Evolutionary conservation across 1,139 yeast species (phyloP).

Genomic region (Blastobotrys petasosporus): DNA sequence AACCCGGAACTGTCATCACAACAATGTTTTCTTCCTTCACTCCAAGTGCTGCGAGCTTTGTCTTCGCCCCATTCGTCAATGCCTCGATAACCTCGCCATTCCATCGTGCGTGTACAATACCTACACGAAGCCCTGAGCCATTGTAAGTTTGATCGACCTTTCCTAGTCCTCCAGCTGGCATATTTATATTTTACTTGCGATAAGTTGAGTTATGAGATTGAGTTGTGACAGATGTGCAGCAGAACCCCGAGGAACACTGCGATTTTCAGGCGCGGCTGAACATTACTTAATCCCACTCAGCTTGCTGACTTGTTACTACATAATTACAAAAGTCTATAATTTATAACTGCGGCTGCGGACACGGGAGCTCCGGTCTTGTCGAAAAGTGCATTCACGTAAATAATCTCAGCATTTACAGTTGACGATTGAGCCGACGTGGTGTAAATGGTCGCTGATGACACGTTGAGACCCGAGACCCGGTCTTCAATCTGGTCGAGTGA

Average conservation of each 20-base stretch:
- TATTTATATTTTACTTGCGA: too few relatives aligned
- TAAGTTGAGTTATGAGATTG: too few relatives aligned
- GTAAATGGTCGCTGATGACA: constrained; percentile 3
- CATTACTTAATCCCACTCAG: constrained; percentile 1
- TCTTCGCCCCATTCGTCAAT: constrained; percentile 70
- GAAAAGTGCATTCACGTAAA: constrained; percentile 10
- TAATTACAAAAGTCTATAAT: constrained; percentile 1
- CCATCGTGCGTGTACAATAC: constrained; percentile 96
- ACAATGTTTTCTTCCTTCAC: constrained; percentile 72
- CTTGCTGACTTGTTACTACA: background rate
- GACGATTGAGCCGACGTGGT: background rate
- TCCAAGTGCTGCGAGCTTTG: constrained; percentile 54
- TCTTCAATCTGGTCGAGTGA: background rate
- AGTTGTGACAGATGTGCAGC: too few relatives aligned
- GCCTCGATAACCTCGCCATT: constrained; percentile 70
- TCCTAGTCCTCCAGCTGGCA: constrained; percentile 56
- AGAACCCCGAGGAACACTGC: too few relatives aligned
- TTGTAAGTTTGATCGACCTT: constrained; percentile 64
- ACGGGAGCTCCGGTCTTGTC: constrained; percentile 2
- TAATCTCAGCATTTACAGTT: constrained; percentile 3
- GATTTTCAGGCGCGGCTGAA: background rate
- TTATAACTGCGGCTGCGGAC: constrained; percentile 6
- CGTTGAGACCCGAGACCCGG: background rate
- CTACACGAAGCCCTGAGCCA: constrained; percentile 47
- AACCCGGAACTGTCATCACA: constrained; percentile 86